phyloP scores from a whole-genome alignment of 2,329 filamentous ascomycete genomes.

The Emmonsiellopsis sp. region DNA sequence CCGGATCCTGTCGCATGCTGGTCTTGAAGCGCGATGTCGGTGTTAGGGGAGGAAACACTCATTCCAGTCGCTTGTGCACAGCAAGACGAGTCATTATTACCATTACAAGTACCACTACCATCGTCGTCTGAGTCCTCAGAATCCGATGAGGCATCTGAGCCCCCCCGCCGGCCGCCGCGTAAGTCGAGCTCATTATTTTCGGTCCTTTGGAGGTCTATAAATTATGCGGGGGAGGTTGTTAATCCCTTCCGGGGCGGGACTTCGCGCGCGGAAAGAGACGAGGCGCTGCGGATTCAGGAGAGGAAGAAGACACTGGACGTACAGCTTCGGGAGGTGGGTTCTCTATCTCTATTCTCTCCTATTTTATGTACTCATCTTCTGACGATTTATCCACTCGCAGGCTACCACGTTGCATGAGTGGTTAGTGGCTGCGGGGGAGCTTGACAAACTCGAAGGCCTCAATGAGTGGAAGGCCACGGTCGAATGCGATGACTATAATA shows the following conservation, averaged over 20 bases:
- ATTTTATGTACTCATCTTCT: neutral
- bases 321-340: slow-evolving; percentile 56
- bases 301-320: slow-evolving; percentile 54
- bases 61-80: neutral
- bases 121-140: neutral
- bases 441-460: slow-evolving; percentile 72
- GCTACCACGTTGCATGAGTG: slow-evolving; percentile 53
- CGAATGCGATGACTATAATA: slow-evolving; percentile 62
- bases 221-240: slow-evolving; percentile 27
- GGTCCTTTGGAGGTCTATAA: slow-evolving; percentile 15
- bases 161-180: slow-evolving; percentile 16
- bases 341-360: neutral
- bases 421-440: slow-evolving; percentile 63
- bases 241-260: slow-evolving; percentile 44
- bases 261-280: slow-evolving; percentile 42
- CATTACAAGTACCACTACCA: neutral
- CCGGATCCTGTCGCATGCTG: neutral
- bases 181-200: slow-evolving; percentile 26
- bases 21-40: slow-evolving; percentile 5
- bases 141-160: neutral
- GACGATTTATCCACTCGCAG: slow-evolving; percentile 4
- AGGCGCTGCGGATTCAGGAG: slow-evolving; percentile 43
- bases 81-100: neutral
- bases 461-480: slow-evolving; percentile 69
- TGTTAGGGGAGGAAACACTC: slow-evolving; percentile 12